Percentiles rank a stretch among this genome's conserved stretches.
These are phyloP conservation scores for Marasmius tenuissimus DNA, from an alignment of 1,284 basidiomycete genomes.

Conservation along the genomic window DNA sequence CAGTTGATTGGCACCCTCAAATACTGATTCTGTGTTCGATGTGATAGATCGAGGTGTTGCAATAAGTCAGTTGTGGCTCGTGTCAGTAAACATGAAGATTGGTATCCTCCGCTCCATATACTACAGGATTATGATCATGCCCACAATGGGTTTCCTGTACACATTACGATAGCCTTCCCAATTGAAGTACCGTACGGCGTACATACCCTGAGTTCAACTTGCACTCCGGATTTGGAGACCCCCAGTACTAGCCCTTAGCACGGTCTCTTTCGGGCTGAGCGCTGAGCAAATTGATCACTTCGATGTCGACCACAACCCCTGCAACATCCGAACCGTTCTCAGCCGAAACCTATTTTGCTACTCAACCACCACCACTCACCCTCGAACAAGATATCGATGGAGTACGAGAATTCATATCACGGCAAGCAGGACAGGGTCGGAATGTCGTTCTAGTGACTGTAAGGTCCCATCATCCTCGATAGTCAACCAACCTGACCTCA, in stretches of 20 bases:
- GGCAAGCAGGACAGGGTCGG: conserved; percentile 61
- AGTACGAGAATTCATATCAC: conserved; percentile 72
- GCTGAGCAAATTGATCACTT: neutral
- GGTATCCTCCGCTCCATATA: too few relatives aligned
- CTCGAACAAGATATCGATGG: conserved; percentile 65
- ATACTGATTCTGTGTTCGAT: too few relatives aligned
- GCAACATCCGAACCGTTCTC: conserved; percentile 53
- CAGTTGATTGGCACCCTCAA: too few relatives aligned
- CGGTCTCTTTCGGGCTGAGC: neutral
- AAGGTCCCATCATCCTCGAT: conserved; percentile 29
- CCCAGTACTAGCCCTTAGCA: neutral
- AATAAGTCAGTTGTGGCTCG: too few relatives aligned
- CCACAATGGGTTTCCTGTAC: too few relatives aligned
- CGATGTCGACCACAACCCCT: conserved; percentile 21
- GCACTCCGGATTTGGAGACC: neutral
- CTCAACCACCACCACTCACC: conserved; percentile 71
- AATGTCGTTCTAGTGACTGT: conserved; percentile 94
- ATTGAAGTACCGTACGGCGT: too few relatives aligned
- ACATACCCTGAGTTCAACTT: too few relatives aligned
- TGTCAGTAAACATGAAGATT: too few relatives aligned
- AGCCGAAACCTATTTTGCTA: conserved; percentile 85
- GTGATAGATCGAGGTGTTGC: too few relatives aligned
- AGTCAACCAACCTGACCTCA: conserved; percentile 7
- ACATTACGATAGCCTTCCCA: too few relatives aligned
- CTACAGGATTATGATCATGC: too few relatives aligned